Conservation (phyloP, 2,329 filamentous ascomycete genomes). For the Phoma herbarum region DNA sequence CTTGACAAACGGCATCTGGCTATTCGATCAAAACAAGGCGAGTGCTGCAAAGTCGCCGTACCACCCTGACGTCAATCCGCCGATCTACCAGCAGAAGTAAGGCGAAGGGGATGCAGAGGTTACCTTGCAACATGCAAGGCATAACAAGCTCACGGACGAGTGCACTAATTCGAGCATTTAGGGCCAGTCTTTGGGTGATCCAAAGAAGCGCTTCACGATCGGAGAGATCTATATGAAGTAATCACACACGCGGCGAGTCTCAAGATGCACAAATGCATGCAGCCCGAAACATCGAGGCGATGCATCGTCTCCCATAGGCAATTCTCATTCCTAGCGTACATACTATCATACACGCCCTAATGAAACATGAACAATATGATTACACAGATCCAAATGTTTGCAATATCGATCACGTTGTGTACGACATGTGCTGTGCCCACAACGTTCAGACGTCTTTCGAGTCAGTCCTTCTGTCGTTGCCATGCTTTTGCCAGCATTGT, state of each 20-base stretch:
- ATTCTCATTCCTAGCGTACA: constrained; percentile 10
- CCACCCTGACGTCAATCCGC: constrained; percentile 39
- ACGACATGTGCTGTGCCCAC: background rate
- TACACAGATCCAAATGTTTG: background rate
- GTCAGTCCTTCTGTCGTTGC: constrained; percentile 83
- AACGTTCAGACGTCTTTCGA: constrained; percentile 71
- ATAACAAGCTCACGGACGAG: background rate
- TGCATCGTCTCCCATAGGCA: background rate
- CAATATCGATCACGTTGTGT: background rate
- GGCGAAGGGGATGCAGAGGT: background rate
- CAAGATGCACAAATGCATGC: background rate
- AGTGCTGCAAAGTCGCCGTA: constrained; percentile 39
- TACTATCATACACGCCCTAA: constrained; percentile 12
- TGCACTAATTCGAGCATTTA: constrained; percentile 10
- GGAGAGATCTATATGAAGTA: background rate
- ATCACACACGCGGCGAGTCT: background rate
- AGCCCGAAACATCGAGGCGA: background rate
- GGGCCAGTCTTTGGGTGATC: background rate
- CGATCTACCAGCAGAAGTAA: constrained; percentile 36
- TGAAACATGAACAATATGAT: constrained; percentile 7
- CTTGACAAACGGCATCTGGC: constrained; percentile 76
- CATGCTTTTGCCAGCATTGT: constrained; percentile 88
- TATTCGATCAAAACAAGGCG: constrained; percentile 67
- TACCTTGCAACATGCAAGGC: constrained; percentile 1
- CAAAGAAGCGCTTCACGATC: constrained; percentile 9